Base-by-base conservation (phyloP, 441 rosid species). In the Erysimum pusillum region DNA sequence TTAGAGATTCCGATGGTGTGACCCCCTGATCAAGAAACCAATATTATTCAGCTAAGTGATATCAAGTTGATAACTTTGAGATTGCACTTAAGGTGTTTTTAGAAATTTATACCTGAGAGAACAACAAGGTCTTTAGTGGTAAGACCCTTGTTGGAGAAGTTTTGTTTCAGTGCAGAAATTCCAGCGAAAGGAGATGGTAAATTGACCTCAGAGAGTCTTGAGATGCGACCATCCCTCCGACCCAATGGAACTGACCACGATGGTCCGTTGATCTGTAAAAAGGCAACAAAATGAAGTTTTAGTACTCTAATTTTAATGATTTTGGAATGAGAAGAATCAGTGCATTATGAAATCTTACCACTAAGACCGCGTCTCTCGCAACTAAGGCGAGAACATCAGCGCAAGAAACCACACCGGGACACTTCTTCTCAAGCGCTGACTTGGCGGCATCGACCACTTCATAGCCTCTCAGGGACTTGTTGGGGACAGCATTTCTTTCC, bases 211-310 rank as follows among this genome's bases (percentile, higher is more conserved):
- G 76, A 34, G 1, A 71, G 3, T 14, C 4, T 58, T 0, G 97
- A 88, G 59, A 90, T 76, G 10, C 69, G 85, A n/a, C 97, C 95
- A 68, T 91, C 97, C 73, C 89, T 90, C 10, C 97, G 66, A 0
- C 97, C 97, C 0, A 88, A 75, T 13, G 85, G 87, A 73, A 91
- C 91, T 2, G 78, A 69, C 89, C 91, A 91, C 53, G 7, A 80
- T 12, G 91, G 90, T 68, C 95, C 93, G 0, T 46, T 18, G 39
- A 78, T 76, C 97, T 92, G 76, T 18, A 35, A n/a, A n/a, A n/a
- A n/a, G n/a, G 9, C 12, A 65, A 53, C 0, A 41, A 9, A 69
- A 32, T 0, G 0, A 49, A 13, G 32, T 28, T 65, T 8, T 57
- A 28, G 7, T 38, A 60, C 18, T 39, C 42, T 36, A 0, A 6